Evolutionary conservation across 148 eudicot species (phyloP), one percentile per base, ranked within the genome.

Genomic region (Cornus suecica): DNA sequence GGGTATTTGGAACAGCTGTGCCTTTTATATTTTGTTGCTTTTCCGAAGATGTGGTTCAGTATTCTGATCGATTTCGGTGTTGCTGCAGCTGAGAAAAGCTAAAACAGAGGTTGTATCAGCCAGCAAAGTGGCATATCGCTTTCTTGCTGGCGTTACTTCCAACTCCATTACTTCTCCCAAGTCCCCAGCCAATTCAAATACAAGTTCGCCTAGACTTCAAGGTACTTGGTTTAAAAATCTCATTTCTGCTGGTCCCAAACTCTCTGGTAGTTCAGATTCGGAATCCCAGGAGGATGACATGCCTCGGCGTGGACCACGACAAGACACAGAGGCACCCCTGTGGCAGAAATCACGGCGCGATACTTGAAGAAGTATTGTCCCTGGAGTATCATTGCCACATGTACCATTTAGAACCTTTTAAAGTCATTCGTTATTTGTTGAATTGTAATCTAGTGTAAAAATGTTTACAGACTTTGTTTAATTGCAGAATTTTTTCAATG

Each of bases 91-190:
- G 75, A 92, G 93, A 74, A 97, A 94, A 87, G 98, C 97, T 4
- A 94, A 90, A 77, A 89, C 97, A 30, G 96, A 94, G 88, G 90
- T 94, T 32, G 97, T 92, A 27, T 61, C 97, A 18, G 97, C 98
- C 24, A 89, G 97, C 88, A 94, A 89, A 81, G 96, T 94, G 71
- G 98, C 97, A 45, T 94, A 90, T 77, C 83, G 91, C 16, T 94
- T 90, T 74, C 86, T 94, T 41, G 81, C 88, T 11, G 89, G 94
- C 68, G 86, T 90, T 20, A 71, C 88, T 37, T 79, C 93, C 60
- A 90, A 89, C 82, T 83, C 83, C 5, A 28, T 79, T 29, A 84
- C 41, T 60, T 45, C 87, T 52, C 80, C 94, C 0, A 88, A 91
- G 27, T 85, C 84, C 77, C 80, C 81, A 22, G 78, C 69, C 45